A percentile compares a stretch with the other conserved stretches of the same genome.
Conservation (phyloP, 345 rosid species). For the Brassica nigra region DNA sequence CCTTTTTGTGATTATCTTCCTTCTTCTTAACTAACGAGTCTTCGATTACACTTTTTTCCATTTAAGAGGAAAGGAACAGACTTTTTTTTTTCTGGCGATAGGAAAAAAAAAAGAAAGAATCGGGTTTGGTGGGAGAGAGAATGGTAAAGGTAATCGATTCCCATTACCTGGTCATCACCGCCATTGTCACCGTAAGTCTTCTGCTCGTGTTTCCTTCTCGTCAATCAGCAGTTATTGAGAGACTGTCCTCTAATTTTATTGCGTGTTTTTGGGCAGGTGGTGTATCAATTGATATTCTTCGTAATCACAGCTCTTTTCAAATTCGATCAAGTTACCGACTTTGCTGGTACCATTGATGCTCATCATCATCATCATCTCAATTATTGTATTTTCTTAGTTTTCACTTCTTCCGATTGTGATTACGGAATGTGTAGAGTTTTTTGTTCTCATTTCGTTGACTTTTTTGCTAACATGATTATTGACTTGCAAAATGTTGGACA, state of each 20-base stretch:
- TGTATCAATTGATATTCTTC: conserved; percentile 75
- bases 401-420: not conserved
- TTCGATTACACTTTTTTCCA: not conserved
- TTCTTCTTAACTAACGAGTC: not conserved
- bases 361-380: not conserved
- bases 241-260: not conserved
- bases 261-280: conserved; percentile 50
- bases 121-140: not conserved
- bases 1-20: not conserved
- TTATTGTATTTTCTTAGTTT: not conserved
- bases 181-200: conserved; percentile 53
- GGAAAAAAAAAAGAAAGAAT: not conserved
- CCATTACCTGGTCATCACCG: conserved; percentile 67
- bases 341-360: conserved; percentile 60
- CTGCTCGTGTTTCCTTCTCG: not conserved
- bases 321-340: conserved; percentile 90
- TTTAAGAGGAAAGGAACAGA: not conserved
- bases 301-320: conserved; percentile 79
- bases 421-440: not conserved
- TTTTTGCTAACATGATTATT: conserved; percentile 10
- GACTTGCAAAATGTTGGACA: conserved; percentile 34
- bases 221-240: not conserved
- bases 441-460: not conserved
- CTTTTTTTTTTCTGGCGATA: not conserved
- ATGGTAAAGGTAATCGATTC: conserved; percentile 86